Base-by-base conservation (phyloP, 2,329 filamentous ascomycete species). In the Ceratocystiopsis sp. region DNA sequence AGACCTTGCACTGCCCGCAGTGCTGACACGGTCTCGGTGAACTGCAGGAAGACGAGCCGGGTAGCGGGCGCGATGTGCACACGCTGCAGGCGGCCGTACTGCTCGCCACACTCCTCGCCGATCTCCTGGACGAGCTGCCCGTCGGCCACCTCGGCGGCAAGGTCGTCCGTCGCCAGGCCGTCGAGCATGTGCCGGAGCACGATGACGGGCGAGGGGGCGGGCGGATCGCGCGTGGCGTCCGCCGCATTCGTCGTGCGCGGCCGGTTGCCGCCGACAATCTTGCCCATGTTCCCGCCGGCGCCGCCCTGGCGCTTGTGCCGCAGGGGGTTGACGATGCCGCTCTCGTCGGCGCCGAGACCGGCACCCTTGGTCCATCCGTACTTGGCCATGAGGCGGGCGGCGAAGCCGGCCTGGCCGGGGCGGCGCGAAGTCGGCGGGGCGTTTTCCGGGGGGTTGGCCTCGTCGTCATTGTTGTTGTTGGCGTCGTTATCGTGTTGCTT, bases 301-400 rank as follows among this genome's bases (percentile, higher is more conserved):
- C 75, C 77, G 61, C 84, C 86, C 32, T 80, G 73, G 63, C 91
- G 93, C 64, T 93, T 93, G 53, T 91, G 80, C n/a, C 77, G 76
- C 4, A 98, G 66, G 5, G 87, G 84, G 18, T 86, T 84, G 43
- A 84, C 70, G 53, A 98, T 95, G 47, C 91, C 91, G 41, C 78
- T 76, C 32, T 76, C 77, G 48, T 79, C 73, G 15, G 84, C 86
- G 51, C 91, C 91, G 4, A 98, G 74, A 17, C 91, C 91, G 48
- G 80, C 73, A 19, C 91, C 91, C 54, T 87, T 80, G 34, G 78
- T 80, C 84, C 87, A 96, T 44, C 91, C 91, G 62, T 94, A 91
- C 58, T 95, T 96, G 48, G 76, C 73, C 76, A 98, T 85, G 44
- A 96, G 73, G 33, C 86, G 80, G 51, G 86, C 75, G 0, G 85